These are phyloP conservation scores for Tylopilus balloui DNA, from an alignment of 768 basidiomycete genomes.

Conservation along the genomic window DNA sequence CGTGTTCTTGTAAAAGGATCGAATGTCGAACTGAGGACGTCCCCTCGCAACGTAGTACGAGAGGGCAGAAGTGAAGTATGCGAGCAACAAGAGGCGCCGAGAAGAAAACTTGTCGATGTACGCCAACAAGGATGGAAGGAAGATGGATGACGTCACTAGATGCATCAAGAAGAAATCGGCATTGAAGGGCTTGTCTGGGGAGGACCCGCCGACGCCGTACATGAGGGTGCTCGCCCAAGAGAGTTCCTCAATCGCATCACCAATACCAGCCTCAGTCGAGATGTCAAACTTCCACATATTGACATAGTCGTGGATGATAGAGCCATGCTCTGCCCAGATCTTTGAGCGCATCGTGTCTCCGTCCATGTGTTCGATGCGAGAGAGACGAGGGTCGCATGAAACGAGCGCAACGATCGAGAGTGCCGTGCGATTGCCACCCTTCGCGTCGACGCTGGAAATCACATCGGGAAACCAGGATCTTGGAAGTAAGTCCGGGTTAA, in stretches of 20 bases:
- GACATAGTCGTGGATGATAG: conserved; percentile 39
- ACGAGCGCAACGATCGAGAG: conserved; percentile 52
- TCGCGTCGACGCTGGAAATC: conserved; percentile 6
- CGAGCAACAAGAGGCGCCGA: conserved; percentile 26
- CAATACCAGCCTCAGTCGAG: conserved; percentile 34
- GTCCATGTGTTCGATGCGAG: conserved; percentile 16
- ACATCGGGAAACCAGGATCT: conserved; percentile 24
- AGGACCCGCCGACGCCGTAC: conserved; percentile 58
- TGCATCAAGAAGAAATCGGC: conserved; percentile 72
- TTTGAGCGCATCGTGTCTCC: conserved; percentile 31
- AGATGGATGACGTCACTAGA: conserved; percentile 61
- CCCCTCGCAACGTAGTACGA: conserved; percentile 33
- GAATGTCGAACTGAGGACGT: conserved; percentile 30
- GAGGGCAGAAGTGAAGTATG: conserved; percentile 27
- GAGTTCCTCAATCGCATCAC: conserved; percentile 58
- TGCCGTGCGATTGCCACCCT: conserved; percentile 28
- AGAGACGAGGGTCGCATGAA: conserved; percentile 42
- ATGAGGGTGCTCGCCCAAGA: conserved; percentile 51
- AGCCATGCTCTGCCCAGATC: conserved; percentile 31
- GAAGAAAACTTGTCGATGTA: conserved; percentile 28
- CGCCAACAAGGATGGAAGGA: conserved; percentile 49
- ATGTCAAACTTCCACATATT: conserved; percentile 44
- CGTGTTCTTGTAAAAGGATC: conserved; percentile 28
- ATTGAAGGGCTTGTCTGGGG: conserved; percentile 45
- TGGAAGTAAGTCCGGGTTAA: conserved; percentile 16